Evolutionary conservation across 2,329 filamentous ascomycete species (phyloP), one percentile per base, ranked within the genome.

Genomic region (Elsinoe australis): DNA sequence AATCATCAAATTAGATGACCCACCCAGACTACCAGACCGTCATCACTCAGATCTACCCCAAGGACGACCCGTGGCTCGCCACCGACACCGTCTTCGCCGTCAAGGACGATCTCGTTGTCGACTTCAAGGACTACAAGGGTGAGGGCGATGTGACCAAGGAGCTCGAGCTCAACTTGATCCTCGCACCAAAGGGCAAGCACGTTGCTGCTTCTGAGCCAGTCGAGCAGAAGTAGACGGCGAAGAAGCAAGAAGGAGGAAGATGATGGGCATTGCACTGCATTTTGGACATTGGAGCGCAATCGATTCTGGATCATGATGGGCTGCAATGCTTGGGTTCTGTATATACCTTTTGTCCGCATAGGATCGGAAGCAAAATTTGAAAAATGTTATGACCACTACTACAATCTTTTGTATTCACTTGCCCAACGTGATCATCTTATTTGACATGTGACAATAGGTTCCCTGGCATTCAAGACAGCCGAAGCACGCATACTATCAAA

Each of bases 41-140:
- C 51, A 74, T 74, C 59, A 77, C 73, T 49, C 74, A 79, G 64
- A 68, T 79, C 58, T 79, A 77, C 64, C 75, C 75, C 56, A 71
- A 69, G 50, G 74, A 78, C 58, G 76, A 79, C 66, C 73, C 71
- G 14, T 75, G 74, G 60, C 68, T 79, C 29, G 64, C 66, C 52
- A 78, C 73, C 55, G 76, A 80, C 64, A 76, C 76, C 39, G 76
- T 79, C 48, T 79, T 78, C 56, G 76, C 76, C 8, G 76, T 79
- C 64, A 80, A 79, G 68, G 73, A 78, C 51, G 75, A 78, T 50
- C 65, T 79, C 32, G 70, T 78, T 44, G 72, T 78, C 36, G 71
- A 79, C 57, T 79, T 79, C 59, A 68, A 68, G 59, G 75, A 75
- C 10, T 48, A 48, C 46, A 66, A 67, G 58, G 64, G 71, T 51